Evolutionary conservation across 1,284 basidiomycete species (phyloP), one percentile per base, ranked within the genome.

Genomic region (Trichosporon sp.): DNA sequence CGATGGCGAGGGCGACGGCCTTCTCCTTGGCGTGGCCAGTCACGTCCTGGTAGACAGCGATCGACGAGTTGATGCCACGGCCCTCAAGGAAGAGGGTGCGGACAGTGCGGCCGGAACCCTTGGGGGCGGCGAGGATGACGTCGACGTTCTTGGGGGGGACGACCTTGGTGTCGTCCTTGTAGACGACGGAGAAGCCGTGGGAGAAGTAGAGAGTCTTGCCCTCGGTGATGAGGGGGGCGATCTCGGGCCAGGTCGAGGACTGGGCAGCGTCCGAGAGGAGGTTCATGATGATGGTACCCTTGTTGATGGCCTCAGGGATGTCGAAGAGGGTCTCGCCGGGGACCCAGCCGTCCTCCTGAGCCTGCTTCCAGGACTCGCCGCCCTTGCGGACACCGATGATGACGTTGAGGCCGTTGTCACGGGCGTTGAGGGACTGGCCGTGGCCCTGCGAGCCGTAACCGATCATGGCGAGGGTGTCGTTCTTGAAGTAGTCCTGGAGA

Each of bases 121-220:
- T 99, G 79, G 96, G 96, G 23, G 97, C 97, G 75, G 97, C 95
- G 76, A 99, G 92, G 84, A 99, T 98, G 79, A 99, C 97, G 83
- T 99, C 97, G 74, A 98, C 93, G 83, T 98, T 95, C 65, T 87
- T 81, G 67, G 97, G 97, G 73, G 94, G 92, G 64, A 95, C 81
- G 76, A 99, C 94, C 73, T 95, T 87, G 75, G 96, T 99, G 85
- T 98, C 93, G 25, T 98, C 90, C 88, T 96, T 94, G 90, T 92
- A 99, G 75, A 99, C 94, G 77, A 98, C 89, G 76, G 95, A 98
- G 91, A 99, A 99, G 81, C 97, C 97, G 85, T 99, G 97, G 8
- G 95, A 94, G 87, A 99, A 99, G 91, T 99, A 98, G 76, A 99
- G 91, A 27, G 97, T 99, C 89, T 99, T 98, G 85, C 93, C 95